These are phyloP conservation scores for Mycena chlorophos DNA, from an alignment of 768 basidiomycete genomes.

Conservation along the genomic window DNA sequence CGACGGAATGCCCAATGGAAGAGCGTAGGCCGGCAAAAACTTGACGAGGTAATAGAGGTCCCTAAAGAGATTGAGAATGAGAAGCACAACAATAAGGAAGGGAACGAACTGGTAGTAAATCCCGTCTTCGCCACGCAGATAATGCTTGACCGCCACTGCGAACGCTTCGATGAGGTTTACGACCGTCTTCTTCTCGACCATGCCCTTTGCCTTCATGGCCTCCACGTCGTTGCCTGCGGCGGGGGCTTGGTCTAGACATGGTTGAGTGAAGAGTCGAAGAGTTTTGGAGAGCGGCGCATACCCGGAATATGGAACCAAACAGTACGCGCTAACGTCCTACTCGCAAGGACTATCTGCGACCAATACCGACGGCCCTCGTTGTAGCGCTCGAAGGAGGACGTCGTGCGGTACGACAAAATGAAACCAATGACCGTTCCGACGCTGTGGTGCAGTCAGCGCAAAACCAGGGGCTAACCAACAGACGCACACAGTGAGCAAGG, in stretches of 20 bases:
- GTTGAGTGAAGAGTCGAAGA: constrained; percentile 28
- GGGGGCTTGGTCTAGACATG: constrained; percentile 13
- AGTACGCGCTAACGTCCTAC: constrained; percentile 57
- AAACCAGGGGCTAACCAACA: neutral
- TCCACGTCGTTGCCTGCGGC: constrained; percentile 22
- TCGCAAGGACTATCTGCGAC: constrained; percentile 66
- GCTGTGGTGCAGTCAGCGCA: constrained; percentile 24
- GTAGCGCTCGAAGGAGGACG: constrained; percentile 74
- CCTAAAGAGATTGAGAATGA: constrained; percentile 23
- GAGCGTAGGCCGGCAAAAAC: constrained; percentile 65
- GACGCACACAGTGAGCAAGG: constrained; percentile 67
- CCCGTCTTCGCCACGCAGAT: constrained; percentile 53
- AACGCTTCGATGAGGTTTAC: constrained; percentile 70
- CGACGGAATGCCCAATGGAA: constrained; percentile 52
- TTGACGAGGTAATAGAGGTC: constrained; percentile 72
- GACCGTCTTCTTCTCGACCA: constrained; percentile 69
- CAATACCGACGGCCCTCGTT: constrained; percentile 71
- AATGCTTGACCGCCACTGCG: constrained; percentile 68
- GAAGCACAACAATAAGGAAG: neutral
- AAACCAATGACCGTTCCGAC: constrained; percentile 73
- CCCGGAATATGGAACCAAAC: constrained; percentile 73
- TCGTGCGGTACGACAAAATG: constrained; percentile 70
- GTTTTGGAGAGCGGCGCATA: constrained; percentile 25
- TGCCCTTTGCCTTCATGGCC: constrained; percentile 42
- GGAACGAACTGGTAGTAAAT: constrained; percentile 40